Evolutionary conservation across 306 rosid genomes (phyloP).

Genomic region (Lithocarpus polystachyus): DNA sequence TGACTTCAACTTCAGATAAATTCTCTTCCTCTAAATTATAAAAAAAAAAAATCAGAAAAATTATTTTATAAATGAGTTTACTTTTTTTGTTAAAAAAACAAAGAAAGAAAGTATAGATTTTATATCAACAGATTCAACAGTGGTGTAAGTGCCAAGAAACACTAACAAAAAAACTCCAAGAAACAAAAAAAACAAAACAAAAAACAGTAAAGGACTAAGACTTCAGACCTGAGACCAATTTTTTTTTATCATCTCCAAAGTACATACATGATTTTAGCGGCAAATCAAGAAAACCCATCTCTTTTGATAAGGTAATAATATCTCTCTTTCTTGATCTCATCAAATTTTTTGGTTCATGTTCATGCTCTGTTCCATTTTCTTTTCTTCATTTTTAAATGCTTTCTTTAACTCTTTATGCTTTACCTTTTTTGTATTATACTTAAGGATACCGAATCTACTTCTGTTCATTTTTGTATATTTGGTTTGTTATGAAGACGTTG

Average conservation of each 20-base stretch:
- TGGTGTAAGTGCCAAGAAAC: constrained; percentile 22
- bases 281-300: constrained; percentile 12
- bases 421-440: neutral
- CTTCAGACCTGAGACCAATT: too few relatives aligned
- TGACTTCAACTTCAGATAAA: too few relatives aligned
- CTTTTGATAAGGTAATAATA: constrained; percentile 1
- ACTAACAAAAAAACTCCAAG: neutral
- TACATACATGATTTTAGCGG: neutral
- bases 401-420: neutral
- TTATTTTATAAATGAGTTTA: too few relatives aligned
- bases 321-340: neutral
- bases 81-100: too few relatives aligned
- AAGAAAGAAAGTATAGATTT: too few relatives aligned
- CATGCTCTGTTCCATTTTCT: neutral
- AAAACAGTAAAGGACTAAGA: too few relatives aligned
- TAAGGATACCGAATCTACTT: neutral
- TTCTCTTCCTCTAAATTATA: too few relatives aligned
- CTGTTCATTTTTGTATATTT: neutral
- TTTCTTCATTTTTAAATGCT: neutral
- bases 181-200: too few relatives aligned
- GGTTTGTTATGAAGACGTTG: neutral
- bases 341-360: neutral
- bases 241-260: neutral
- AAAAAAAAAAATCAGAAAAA: too few relatives aligned
- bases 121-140: neutral